A percentile compares a stretch with the other conserved stretches of the same genome.
phyloP scores from a whole-genome alignment of 208 protist genomes.

The Acanthamoeba lugdunensis region DNA sequence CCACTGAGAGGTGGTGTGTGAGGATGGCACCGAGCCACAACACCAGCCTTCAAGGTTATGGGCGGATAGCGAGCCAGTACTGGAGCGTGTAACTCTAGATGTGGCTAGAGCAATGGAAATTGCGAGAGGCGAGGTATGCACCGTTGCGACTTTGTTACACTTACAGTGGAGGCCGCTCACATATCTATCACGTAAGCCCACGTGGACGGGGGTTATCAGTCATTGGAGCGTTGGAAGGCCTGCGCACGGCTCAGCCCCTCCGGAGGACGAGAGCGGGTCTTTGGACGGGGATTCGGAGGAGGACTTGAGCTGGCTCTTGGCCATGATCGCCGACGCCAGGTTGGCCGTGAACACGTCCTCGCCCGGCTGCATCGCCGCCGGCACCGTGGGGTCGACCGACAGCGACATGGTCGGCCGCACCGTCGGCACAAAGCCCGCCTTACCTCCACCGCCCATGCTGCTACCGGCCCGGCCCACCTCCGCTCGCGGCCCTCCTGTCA shows the following conservation, averaged over 20 bases:
- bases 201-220: no score
- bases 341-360: slow-evolving; percentile 50
- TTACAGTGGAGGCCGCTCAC: no score
- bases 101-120: no score
- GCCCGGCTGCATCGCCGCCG: slow-evolving; percentile 7
- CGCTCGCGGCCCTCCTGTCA: not conserved
- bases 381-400: not conserved
- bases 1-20: no score
- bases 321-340: slow-evolving; percentile 15
- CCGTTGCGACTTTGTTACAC: no score
- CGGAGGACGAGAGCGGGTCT: not conserved
- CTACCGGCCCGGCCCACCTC: not conserved
- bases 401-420: not conserved
- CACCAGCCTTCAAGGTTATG: no score
- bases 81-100: no score
- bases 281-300: not conserved
- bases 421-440: not conserved
- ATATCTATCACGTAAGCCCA: no score
- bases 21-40: no score
- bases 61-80: no score
- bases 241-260: not conserved
- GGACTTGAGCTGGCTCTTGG: not conserved
- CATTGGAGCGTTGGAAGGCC: not conserved
- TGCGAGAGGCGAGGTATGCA: no score
- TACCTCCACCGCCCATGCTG: not conserved